Conservation (phyloP, 2,329 filamentous ascomycete genomes). For the Bipolaris bicolor region DNA sequence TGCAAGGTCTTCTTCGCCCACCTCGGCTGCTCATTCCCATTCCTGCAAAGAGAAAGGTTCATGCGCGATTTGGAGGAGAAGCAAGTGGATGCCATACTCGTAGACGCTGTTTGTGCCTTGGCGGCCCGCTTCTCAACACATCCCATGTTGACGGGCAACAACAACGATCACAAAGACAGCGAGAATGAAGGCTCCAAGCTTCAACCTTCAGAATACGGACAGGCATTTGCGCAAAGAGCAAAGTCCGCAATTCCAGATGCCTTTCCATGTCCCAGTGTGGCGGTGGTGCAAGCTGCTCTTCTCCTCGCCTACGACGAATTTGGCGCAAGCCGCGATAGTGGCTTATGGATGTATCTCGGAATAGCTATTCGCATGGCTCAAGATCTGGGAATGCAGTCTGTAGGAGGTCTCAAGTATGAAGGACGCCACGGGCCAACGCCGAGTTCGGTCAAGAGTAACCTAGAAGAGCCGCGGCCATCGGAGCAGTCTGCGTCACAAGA, state of each 20-base stretch:
- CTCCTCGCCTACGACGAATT: constrained; percentile 89
- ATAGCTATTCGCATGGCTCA: constrained; percentile 84
- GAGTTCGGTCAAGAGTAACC: constrained; percentile 57
- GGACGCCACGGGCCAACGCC: constrained; percentile 63
- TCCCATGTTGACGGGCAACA: constrained; percentile 59
- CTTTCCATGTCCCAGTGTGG: constrained; percentile 80
- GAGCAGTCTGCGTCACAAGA: constrained; percentile 57
- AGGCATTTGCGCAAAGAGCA: constrained; percentile 79
- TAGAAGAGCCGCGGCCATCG: constrained; percentile 45
- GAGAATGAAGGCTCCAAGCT: constrained; percentile 29
- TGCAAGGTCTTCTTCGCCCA: constrained; percentile 82
- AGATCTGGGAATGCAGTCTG: constrained; percentile 80
- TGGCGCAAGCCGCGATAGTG: constrained; percentile 85
- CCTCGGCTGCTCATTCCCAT: constrained; percentile 85
- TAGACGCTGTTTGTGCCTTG: constrained; percentile 83
- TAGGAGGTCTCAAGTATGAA: constrained; percentile 71
- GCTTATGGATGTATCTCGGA: constrained; percentile 91
- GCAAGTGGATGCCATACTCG: constrained; percentile 79
- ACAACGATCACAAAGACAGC: constrained; percentile 51
- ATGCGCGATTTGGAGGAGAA: constrained; percentile 79
- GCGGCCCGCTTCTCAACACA: constrained; percentile 78
- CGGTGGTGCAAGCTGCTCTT: constrained; percentile 81
- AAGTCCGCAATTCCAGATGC: constrained; percentile 83
- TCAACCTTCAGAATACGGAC: constrained; percentile 70
- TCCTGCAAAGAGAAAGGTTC: constrained; percentile 75